Evolutionary conservation across 305 asterid species (phyloP).

Genomic region (Solanum aculeatissimum): DNA sequence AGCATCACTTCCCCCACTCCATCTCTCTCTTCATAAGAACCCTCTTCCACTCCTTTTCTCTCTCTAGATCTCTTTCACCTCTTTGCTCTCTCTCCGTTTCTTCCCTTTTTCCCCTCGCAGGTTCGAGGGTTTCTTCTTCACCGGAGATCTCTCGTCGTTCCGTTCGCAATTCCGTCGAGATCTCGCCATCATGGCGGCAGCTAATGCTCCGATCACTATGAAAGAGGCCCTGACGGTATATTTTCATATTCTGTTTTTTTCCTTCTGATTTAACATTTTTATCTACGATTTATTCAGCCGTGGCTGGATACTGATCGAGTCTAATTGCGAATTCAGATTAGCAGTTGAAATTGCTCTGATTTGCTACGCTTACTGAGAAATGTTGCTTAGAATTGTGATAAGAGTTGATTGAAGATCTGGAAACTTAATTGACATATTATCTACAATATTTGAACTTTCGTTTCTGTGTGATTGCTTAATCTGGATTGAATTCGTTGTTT

Average conservation of each 20-base stretch:
- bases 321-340: not conserved
- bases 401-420: not conserved
- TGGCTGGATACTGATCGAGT: not conserved
- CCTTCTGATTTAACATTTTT: not conserved
- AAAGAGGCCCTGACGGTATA: conserved; percentile 76
- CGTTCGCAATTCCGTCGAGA: conserved; percentile 4
- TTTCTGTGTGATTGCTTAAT: not conserved
- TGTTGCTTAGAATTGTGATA: not conserved
- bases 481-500: not conserved
- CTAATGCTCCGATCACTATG: conserved; percentile 93
- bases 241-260: not conserved
- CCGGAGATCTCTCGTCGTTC: not conserved
- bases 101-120: conserved; percentile 1
- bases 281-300: not conserved
- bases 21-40: not conserved
- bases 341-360: not conserved
- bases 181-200: conserved; percentile 84
- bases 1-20: not conserved
- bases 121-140: conserved; percentile 12
- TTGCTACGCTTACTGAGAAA: not conserved
- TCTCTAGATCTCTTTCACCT: not conserved
- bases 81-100: not conserved
- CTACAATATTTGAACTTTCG: not conserved
- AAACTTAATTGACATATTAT: not conserved
- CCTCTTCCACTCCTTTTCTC: not conserved